Evolutionary conservation across 495 filamentous ascomycete species (phyloP).

Genomic region (Venustampulla echinocandica): DNA sequence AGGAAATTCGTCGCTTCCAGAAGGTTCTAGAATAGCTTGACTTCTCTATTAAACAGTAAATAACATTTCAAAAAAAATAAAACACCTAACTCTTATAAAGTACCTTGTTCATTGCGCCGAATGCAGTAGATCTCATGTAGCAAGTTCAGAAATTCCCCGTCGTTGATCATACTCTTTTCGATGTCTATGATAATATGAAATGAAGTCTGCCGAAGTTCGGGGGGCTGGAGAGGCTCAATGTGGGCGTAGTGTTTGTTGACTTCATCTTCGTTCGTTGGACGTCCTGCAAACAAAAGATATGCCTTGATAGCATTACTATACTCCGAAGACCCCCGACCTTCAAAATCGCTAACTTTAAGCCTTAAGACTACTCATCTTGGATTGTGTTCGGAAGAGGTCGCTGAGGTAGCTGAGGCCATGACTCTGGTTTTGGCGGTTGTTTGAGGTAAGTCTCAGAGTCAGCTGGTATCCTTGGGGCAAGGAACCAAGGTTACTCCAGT

Average conservation of each 20-base stretch:
- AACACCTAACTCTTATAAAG: background rate
- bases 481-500: too few relatives aligned
- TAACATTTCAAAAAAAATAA: background rate
- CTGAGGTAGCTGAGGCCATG: background rate
- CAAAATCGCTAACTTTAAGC: slow-evolving; percentile 1
- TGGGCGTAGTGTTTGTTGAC: slow-evolving; percentile 2
- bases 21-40: slow-evolving; percentile 1
- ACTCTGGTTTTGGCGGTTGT: background rate
- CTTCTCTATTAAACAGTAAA: slow-evolving; percentile 1
- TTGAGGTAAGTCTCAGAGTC: background rate
- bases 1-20: slow-evolving; percentile 2
- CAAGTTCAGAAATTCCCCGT: background rate
- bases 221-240: slow-evolving; percentile 5
- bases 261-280: slow-evolving; percentile 1
- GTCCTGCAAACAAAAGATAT: slow-evolving; percentile 5
- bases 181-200: slow-evolving; percentile 7
- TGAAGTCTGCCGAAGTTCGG: slow-evolving; percentile 5
- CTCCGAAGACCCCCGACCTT: background rate
- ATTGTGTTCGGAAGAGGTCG: slow-evolving; percentile 1
- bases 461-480: too few relatives aligned
- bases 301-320: background rate
- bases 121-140: slow-evolving; percentile 7
- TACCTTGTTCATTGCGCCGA: slow-evolving; percentile 5
- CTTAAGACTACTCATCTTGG: slow-evolving; percentile 1
- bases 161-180: background rate